phyloP scores from a whole-genome alignment of 2,329 filamentous ascomycete species.

The Botrytis fragariae region DNA sequence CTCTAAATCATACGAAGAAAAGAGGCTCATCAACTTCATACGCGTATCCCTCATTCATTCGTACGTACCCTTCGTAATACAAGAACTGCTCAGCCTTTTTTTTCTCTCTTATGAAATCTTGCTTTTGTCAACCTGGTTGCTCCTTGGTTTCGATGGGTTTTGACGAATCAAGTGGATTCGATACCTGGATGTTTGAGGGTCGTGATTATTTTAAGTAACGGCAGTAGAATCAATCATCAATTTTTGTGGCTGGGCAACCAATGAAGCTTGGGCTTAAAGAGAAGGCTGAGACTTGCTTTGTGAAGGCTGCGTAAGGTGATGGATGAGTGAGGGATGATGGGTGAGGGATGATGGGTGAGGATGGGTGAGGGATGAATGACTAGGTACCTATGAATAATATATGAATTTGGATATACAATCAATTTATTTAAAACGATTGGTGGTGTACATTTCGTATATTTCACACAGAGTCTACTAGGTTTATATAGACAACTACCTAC shows the following conservation, averaged over 20 bases:
- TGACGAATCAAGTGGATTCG: neutral
- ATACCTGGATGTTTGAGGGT: no score
- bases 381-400: no score
- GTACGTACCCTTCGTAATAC: neutral
- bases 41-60: neutral
- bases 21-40: conserved; percentile 11
- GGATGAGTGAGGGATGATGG: no score
- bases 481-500: no score
- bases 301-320: neutral
- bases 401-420: neutral
- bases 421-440: neutral
- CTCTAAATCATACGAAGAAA: neutral
- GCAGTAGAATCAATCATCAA: no score
- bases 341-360: no score
- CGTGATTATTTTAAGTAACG: conserved; percentile 5
- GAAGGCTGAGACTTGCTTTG: neutral
- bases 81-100: neutral
- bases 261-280: neutral
- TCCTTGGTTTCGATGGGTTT: neutral
- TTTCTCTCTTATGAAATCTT: neutral
- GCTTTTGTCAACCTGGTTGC: neutral
- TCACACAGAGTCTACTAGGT: no score
- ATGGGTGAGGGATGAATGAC: no score
- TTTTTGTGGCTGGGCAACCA: neutral
- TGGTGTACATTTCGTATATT: neutral